Evolutionary conservation across 495 filamentous ascomycete species (phyloP).

Genomic region (Podospora tetraspora): DNA sequence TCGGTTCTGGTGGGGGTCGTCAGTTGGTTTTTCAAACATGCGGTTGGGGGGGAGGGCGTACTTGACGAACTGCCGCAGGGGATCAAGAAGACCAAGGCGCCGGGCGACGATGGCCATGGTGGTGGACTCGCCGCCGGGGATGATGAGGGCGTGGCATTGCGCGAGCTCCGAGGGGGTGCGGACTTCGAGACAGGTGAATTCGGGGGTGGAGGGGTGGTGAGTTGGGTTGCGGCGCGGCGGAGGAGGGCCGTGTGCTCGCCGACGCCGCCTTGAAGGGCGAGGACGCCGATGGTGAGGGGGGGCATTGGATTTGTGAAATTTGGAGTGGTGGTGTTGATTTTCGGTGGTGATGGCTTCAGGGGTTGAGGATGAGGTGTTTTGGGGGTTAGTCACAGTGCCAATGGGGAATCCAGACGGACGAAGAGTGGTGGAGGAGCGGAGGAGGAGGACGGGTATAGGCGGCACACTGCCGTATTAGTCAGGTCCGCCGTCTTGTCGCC

Average conservation of each 20-base stretch:
- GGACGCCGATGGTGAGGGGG: conserved; percentile 65
- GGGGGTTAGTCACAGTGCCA: neutral
- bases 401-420: neutral
- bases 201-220: conserved; percentile 13
- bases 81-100: conserved; percentile 73
- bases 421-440: conserved; percentile 7
- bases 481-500: conserved; percentile 14
- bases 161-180: conserved; percentile 67
- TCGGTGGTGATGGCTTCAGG: neutral
- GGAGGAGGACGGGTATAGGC: conserved; percentile 20
- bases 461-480: conserved; percentile 14
- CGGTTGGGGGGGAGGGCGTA: conserved; percentile 37
- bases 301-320: neutral
- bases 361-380: neutral
- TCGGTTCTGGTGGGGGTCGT: conserved; percentile 37
- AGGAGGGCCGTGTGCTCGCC: conserved; percentile 79
- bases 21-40: neutral
- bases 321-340: neutral
- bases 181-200: conserved; percentile 67
- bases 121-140: conserved; percentile 94
- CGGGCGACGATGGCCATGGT: conserved; percentile 85
- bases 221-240: conserved; percentile 50
- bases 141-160: conserved; percentile 73
- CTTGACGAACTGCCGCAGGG: conserved; percentile 91
- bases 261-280: conserved; percentile 93